A percentile compares a stretch with the other conserved stretches of the same genome.
phyloP scores from a whole-genome alignment of 1,284 basidiomycete genomes.

The Pascua guehoae region DNA sequence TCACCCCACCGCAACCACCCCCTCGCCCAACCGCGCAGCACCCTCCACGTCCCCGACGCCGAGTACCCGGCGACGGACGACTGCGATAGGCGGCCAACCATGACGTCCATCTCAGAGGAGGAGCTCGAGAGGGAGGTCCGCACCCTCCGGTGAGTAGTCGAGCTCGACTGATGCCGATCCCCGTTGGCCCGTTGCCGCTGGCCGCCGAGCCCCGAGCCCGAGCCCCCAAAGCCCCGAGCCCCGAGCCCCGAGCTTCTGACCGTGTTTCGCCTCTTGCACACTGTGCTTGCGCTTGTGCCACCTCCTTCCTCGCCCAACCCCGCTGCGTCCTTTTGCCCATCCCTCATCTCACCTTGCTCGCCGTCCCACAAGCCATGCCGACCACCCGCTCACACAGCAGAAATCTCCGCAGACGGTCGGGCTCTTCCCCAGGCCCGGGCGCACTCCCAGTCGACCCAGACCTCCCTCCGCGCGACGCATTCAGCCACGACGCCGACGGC shows the following conservation, averaged over 20 bases:
- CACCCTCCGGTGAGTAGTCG: constrained; percentile 61
- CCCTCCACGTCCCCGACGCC: too few species aligned
- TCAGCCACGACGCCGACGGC: neutral
- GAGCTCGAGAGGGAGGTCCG: constrained; percentile 84
- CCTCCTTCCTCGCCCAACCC: neutral
- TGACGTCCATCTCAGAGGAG: constrained; percentile 56
- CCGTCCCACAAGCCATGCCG: too few species aligned
- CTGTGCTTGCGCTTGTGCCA: neutral
- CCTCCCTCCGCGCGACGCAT: constrained; percentile 57
- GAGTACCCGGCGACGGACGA: neutral
- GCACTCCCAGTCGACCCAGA: constrained; percentile 80
- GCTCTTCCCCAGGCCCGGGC: constrained; percentile 66
- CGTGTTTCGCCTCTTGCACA: too few species aligned
- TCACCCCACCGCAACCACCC: neutral
- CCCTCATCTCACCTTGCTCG: too few species aligned
- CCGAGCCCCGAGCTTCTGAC: too few species aligned
- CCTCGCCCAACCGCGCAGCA: too few species aligned
- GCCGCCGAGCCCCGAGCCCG: neutral
- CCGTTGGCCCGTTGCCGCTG: neutral
- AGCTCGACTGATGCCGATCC: constrained; percentile 1
- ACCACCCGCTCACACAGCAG: constrained; percentile 35
- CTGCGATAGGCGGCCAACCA: constrained; percentile 8
- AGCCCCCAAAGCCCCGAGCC: too few species aligned
- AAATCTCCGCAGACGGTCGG: constrained; percentile 74
- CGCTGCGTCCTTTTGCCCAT: neutral